Evolutionary conservation across 2,329 filamentous ascomycete genomes (phyloP), one percentile per base, ranked within the genome.

Genomic region (Alternaria sp.): DNA sequence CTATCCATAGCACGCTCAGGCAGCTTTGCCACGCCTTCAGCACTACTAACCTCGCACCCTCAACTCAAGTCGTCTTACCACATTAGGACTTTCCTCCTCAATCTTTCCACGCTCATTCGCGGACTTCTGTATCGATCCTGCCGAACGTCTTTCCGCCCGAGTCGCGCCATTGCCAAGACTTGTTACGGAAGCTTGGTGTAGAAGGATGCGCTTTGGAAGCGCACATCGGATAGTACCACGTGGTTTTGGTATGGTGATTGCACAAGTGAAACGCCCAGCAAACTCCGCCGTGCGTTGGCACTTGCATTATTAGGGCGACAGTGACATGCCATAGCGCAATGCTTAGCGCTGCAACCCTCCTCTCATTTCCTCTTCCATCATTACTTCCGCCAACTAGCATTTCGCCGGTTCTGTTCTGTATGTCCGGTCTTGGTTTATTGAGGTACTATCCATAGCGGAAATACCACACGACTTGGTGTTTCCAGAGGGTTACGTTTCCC

Each of bases 241-340:
- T 43, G 17, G 19, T 19, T 40, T 21, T 28, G 46, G 59, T 21
- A 50, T 61, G 43, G 28, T 47, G 51, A 23, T 62, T n/a, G 26
- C 59, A 30, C 46, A 56, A 23, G 17, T 67, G 65, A 71, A 67
- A 69, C 67, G 30, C 44, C 59, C 57, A 62, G 62, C 62, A 52
- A 40, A 25, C 47, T 60, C 65, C 59, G 53, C 57, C 21, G 6
- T 58, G 30, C 40, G 45, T 43, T 51, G 46, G 47, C 15, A 30
- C 54, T 62, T 58, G 49, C 49, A 44, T 58, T 13, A 40, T 52
- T 67, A 21, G 46, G 28, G 32, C 21, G 8, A 49, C 61, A 36
- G 30, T 40, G 28, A 45, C 17, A 17, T 56, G 46, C 53, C 55
- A 32, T 58, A 59, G 50, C 32, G 56, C 59, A 70, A 51, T 64